These are phyloP conservation scores for Verticillium zaregamsianum DNA, from an alignment of 2,329 filamentous ascomycete genomes.

Conservation along the genomic window DNA sequence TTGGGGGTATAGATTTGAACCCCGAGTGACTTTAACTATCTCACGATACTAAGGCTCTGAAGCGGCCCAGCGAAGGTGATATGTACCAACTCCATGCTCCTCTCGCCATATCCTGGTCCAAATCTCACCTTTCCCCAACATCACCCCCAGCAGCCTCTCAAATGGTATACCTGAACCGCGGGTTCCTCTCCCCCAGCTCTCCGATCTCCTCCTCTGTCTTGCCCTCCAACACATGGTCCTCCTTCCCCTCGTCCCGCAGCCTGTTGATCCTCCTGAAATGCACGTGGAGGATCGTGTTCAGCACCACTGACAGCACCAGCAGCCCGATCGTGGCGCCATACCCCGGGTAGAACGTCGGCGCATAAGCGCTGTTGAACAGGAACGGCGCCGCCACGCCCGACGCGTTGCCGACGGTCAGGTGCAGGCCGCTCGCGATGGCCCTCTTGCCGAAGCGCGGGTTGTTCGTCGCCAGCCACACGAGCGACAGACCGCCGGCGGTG, in stretches of 20 bases:
- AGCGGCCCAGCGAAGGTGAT: no score
- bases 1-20: no score
- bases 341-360: slow-evolving; percentile 37
- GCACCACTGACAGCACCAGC: slow-evolving; percentile 27
- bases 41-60: no score
- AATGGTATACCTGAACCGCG: slow-evolving; percentile 22
- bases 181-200: slow-evolving; percentile 35
- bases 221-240: slow-evolving; percentile 35
- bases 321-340: slow-evolving; percentile 48
- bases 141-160: background rate
- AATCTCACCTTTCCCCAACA: background rate
- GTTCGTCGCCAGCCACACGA: slow-evolving; percentile 47
- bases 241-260: slow-evolving; percentile 26
- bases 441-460: slow-evolving; percentile 62
- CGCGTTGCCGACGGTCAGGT: slow-evolving; percentile 58
- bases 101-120: no score
- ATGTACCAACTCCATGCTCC: no score
- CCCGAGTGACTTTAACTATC: no score
- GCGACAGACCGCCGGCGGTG: slow-evolving; percentile 26
- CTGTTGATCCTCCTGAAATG: slow-evolving; percentile 30
- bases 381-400: slow-evolving; percentile 63
- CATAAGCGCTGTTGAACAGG: slow-evolving; percentile 34
- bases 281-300: slow-evolving; percentile 20
- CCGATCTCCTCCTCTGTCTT: slow-evolving; percentile 34
- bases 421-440: slow-evolving; percentile 56